Evolutionary conservation across 164 flowering plant species (phyloP).

Genomic region (Magnolia kwangsiensis): DNA sequence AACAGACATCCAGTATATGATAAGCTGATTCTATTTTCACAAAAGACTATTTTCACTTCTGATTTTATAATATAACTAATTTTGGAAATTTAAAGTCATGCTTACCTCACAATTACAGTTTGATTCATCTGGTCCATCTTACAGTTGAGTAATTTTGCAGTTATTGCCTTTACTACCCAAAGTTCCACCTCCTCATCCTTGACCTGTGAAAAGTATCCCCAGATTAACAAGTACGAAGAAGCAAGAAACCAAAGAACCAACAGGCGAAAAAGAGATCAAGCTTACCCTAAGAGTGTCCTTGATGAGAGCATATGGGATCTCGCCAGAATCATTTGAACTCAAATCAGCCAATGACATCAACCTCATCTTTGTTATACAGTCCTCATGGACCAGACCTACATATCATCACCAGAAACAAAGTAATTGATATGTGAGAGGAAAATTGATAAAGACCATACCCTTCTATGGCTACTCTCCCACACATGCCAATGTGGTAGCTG

Average conservation of each 20-base stretch:
- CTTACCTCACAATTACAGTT: conserved; percentile 71
- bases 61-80: neutral
- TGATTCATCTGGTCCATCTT: conserved; percentile 97
- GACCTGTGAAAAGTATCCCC: conserved; percentile 35
- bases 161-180: conserved; percentile 90
- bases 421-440: neutral
- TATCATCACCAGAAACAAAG: neutral
- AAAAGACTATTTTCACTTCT: neutral
- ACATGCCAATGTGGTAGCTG: neutral
- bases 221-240: neutral
- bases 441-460: too few relatives aligned
- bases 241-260: neutral
- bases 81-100: neutral
- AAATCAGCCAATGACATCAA: conserved; percentile 87
- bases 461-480: neutral
- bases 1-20: too few relatives aligned
- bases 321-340: conserved; percentile 56
- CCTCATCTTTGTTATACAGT: conserved; percentile 88
- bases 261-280: neutral
- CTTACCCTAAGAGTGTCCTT: conserved; percentile 72
- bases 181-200: conserved; percentile 80
- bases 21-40: neutral
- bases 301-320: conserved; percentile 67
- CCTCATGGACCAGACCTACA: conserved; percentile 85
- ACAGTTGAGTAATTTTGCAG: conserved; percentile 78